A percentile compares a stretch with the other conserved stretches of the same genome.
Conservation (phyloP, 23 red algal species). For the Gracilariopsis chorda region DNA sequence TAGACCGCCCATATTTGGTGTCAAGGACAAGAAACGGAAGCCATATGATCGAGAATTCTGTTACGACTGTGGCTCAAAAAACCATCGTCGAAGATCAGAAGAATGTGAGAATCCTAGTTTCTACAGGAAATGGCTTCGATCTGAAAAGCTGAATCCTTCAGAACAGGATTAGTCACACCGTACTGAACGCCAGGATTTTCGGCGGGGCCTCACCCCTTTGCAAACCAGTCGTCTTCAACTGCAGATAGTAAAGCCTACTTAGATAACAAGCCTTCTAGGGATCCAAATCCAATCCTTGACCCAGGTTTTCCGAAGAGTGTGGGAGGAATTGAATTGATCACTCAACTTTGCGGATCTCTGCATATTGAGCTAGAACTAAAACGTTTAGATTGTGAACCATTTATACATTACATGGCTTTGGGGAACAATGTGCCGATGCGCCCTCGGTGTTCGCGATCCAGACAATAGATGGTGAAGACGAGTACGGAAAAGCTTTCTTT, state of each 20-base stretch:
- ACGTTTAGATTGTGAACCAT: constrained; percentile 2
- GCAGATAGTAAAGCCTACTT: neutral
- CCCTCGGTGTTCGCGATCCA: neutral
- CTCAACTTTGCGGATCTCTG: neutral
- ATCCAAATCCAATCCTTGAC: neutral
- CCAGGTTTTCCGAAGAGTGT: neutral
- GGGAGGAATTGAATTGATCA: neutral
- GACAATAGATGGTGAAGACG: neutral
- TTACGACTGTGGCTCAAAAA: too few relatives aligned
- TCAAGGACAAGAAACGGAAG: too few relatives aligned
- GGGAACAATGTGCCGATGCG: neutral
- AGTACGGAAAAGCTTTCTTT: neutral
- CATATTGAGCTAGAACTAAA: neutral
- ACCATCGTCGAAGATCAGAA: too few relatives aligned
- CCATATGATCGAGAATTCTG: too few relatives aligned
- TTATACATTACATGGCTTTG: neutral
- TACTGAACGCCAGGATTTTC: too few relatives aligned
- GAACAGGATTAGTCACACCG: too few relatives aligned
- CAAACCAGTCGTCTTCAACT: too few relatives aligned
- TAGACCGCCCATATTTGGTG: too few relatives aligned
- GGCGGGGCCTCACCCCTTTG: too few relatives aligned
- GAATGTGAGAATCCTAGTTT: too few relatives aligned
- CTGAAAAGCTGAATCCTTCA: too few relatives aligned
- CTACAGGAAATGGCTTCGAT: too few relatives aligned
- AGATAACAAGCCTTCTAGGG: neutral